Base-by-base conservation (phyloP, 2,329 filamentous ascomycete genomes). In the Colletotrichum zoysiae region DNA sequence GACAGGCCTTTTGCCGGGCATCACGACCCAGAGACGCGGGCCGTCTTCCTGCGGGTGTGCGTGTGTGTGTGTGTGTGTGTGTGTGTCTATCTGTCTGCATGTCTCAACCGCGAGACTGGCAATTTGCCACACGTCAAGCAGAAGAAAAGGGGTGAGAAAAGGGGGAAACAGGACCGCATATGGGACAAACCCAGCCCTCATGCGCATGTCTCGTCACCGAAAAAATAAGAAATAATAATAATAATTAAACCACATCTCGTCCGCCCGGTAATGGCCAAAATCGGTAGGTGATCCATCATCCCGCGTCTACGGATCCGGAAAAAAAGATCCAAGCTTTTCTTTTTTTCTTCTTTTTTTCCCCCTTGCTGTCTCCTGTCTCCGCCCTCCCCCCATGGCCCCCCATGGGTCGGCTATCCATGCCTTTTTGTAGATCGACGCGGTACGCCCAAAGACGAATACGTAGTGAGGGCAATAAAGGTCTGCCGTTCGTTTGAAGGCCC, bases 41-140 rank as follows among this genome's bases (percentile, higher is more conserved):
- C 46, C 42, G 23, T 44, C 23, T 40, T 51, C 33, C 14, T 42
- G 18, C 14, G 42, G 5, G 5, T 8, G 5, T 44, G 5, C 3
- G 42, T 20, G 1, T 20, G 42, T 20, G 1, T 16, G 2, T 42
- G 40, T 16, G 40, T 51, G 59, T 23, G 9, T 8, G 42, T 5
- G 30, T 30, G 2, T 30, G 3, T 30, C 30, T 30, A 30, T 30
- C 30, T 30, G 30, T 30, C 30, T 20, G 5, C 20, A 38, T 62
- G 33, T 51, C 46, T 35, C 46, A 40, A 30, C 61, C 61, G 35
- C 35, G 61, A 53, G 48, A 55, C 48, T 40, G 35, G 16, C 16
- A 70, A 68, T 71, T 68, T 71, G 69, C 65, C 57, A 68, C 58
- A 63, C 51, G 23, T 58, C 69, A 68, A 68, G 58, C 69, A 50